Evolutionary conservation across 2,329 filamentous ascomycete species (phyloP).

Genomic region (Lachnellula suecica): DNA sequence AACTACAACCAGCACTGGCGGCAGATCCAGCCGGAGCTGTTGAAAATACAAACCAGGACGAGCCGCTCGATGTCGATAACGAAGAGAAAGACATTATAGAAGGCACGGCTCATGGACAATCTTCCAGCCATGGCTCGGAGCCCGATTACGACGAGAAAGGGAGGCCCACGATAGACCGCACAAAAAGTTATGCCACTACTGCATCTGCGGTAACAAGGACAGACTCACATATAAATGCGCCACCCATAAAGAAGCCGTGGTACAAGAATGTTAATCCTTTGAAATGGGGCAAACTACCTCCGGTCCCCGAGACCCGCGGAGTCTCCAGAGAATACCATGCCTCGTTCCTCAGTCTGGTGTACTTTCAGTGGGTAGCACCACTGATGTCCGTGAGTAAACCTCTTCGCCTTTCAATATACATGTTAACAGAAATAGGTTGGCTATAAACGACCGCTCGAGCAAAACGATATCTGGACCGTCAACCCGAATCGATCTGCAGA

Average conservation of each 20-base stretch:
- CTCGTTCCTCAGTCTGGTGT: conserved; percentile 70
- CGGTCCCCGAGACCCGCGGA: conserved; percentile 51
- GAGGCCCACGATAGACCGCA: conserved; percentile 38
- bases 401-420: background rate
- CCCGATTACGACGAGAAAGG: conserved; percentile 12
- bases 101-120: conserved; percentile 12
- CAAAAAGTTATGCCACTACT: conserved; percentile 54
- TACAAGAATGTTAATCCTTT: conserved; percentile 62
- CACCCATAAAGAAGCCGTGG: conserved; percentile 55
- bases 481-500: conserved; percentile 78
- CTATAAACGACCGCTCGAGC: conserved; percentile 79
- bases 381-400: conserved; percentile 68
- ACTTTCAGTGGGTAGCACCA: conserved; percentile 88
- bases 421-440: conserved; percentile 57
- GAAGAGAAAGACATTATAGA: conserved; percentile 15
- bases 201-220: conserved; percentile 47
- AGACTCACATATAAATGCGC: conserved; percentile 29
- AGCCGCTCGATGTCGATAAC: conserved; percentile 16
- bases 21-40: conserved; percentile 12
- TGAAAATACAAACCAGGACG: conserved; percentile 15
- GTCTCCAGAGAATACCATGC: conserved; percentile 71
- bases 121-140: conserved; percentile 21
- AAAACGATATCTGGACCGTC: conserved; percentile 84
- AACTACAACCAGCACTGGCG: background rate
- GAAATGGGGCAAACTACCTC: conserved; percentile 55